Evolutionary conservation across 1,284 basidiomycete species (phyloP).

Genomic region (Ceratobasidium papillatum): DNA sequence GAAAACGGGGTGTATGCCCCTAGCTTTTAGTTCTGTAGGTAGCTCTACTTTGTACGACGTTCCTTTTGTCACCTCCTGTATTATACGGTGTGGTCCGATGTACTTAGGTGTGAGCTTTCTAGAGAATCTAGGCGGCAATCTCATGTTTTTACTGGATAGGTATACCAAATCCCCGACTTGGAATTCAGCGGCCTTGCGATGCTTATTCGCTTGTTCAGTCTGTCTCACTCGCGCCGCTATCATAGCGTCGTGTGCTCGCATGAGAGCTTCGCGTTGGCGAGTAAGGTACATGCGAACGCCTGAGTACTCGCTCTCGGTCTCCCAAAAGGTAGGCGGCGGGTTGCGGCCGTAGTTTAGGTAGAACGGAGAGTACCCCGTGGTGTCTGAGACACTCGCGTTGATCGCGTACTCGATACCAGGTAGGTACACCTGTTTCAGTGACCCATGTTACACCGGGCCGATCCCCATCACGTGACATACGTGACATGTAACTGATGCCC

Average conservation of each 20-base stretch:
- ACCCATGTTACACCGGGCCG: too few species aligned
- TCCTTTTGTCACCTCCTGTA: background rate
- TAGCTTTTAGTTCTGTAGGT: background rate
- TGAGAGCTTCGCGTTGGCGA: conserved; percentile 47
- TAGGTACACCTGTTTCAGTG: too few species aligned
- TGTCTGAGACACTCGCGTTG: conserved; percentile 48
- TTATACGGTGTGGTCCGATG: conserved; percentile 50
- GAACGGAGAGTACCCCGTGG: conserved; percentile 53
- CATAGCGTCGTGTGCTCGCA: conserved; percentile 52
- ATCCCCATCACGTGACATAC: too few species aligned
- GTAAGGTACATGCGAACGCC: conserved; percentile 49
- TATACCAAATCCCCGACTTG: conserved; percentile 3
- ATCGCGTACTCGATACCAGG: conserved; percentile 56
- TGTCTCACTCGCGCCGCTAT: conserved; percentile 50
- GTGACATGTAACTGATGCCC: too few species aligned
- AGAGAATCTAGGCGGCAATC: conserved; percentile 48
- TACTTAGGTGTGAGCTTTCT: conserved; percentile 50
- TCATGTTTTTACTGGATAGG: conserved; percentile 45
- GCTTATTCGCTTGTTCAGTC: conserved; percentile 50
- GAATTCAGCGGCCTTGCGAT: conserved; percentile 1
- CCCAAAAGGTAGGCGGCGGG: conserved; percentile 49
- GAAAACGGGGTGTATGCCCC: background rate
- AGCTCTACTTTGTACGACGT: background rate
- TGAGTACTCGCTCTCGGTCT: conserved; percentile 47
- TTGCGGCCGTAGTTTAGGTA: conserved; percentile 51